phyloP scores from a whole-genome alignment of 176 grass and related monocot species.

The Ampelocalamus luodianensis region DNA sequence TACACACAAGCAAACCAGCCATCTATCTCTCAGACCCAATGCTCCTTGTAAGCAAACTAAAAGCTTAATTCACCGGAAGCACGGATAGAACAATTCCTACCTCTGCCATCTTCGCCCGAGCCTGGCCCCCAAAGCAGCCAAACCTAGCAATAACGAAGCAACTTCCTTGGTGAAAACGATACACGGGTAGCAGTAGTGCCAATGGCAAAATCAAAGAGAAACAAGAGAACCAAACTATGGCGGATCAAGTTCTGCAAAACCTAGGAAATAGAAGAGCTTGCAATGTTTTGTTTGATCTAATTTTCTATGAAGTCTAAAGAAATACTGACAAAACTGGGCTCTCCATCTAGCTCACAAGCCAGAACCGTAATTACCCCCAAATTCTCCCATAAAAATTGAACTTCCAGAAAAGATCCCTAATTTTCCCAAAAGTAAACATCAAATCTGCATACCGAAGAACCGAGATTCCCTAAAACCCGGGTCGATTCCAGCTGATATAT shows the following conservation, averaged over 20 bases:
- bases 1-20: constrained; percentile 39
- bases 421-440: not conserved
- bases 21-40: constrained; percentile 20
- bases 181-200: not conserved
- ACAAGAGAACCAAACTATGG: not conserved
- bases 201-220: not conserved
- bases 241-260: not conserved
- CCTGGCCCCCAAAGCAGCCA: constrained; percentile 58
- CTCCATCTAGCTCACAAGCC: not conserved
- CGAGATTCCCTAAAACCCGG: not conserved
- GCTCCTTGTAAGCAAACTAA: not conserved
- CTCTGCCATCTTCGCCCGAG: constrained; percentile 63
- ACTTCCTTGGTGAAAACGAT: not conserved
- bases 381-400: not conserved
- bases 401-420: not conserved
- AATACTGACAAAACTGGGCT: not conserved
- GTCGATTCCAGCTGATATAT: not conserved
- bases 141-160: constrained; percentile 51
- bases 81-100: constrained; percentile 36
- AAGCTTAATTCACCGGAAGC: not conserved
- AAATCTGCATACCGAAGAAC: not conserved
- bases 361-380: not conserved
- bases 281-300: not conserved
- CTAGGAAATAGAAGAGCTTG: not conserved
- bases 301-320: not conserved